These are phyloP conservation scores for Primulina huaijiensis DNA, from an alignment of 257 asterid species.

Conservation along the genomic window DNA sequence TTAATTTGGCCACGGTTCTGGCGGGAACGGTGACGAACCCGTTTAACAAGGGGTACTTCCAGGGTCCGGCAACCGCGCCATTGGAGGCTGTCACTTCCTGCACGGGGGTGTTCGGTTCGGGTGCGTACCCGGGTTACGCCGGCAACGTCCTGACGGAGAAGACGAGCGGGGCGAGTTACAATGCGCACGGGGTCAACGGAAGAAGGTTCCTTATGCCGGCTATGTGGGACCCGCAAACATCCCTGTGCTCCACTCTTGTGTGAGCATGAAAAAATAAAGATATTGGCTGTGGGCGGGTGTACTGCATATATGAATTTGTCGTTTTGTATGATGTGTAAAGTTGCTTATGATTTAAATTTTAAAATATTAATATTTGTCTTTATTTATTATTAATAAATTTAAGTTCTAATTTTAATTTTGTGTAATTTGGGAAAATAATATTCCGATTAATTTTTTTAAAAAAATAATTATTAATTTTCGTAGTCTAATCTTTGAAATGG, in stretches of 20 bases:
- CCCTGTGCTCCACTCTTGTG: conserved; percentile 20
- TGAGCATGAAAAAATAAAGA: background rate
- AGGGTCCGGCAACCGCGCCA: conserved; percentile 29
- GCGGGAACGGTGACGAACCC: conserved; percentile 31
- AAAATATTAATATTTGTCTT: too few relatives aligned
- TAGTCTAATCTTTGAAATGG: too few relatives aligned
- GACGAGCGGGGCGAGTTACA: conserved; percentile 28
- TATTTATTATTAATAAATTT: too few relatives aligned
- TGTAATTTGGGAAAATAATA: too few relatives aligned
- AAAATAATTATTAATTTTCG: too few relatives aligned
- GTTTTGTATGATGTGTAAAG: conserved; percentile 37
- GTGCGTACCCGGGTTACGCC: conserved; percentile 27
- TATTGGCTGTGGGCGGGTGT: conserved; percentile 25
- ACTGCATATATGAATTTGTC: conserved; percentile 16
- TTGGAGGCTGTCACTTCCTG: conserved; percentile 30
- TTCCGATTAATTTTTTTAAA: too few relatives aligned
- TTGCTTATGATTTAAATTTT: conserved; percentile 21
- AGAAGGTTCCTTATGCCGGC: conserved; percentile 28
- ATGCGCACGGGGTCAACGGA: conserved; percentile 26
- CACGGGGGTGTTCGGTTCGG: conserved; percentile 27
- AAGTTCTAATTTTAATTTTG: too few relatives aligned
- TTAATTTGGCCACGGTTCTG: conserved; percentile 26
- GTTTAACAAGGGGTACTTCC: conserved; percentile 28
- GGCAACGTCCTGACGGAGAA: conserved; percentile 26
- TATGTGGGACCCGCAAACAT: conserved; percentile 32